These are phyloP conservation scores for Botryosphaeria dothidea DNA, from an alignment of 2,329 filamentous ascomycete genomes.

Conservation along the genomic window DNA sequence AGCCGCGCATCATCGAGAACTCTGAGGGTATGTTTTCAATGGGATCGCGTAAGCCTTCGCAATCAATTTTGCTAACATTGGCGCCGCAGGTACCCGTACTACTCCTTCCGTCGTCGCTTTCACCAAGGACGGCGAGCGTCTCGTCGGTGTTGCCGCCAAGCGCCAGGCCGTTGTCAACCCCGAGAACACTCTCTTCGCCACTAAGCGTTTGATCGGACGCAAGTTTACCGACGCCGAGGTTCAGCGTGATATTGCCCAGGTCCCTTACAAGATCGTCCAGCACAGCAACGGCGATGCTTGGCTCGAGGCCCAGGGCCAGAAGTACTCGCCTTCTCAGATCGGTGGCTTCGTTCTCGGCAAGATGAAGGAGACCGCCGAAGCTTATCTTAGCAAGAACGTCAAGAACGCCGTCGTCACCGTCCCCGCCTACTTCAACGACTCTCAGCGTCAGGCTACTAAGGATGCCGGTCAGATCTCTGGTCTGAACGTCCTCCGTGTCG, in stretches of 20 bases:
- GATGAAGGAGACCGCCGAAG: slow-evolving; percentile 99
- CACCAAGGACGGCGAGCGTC: slow-evolving; percentile 89
- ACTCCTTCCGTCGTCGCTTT: slow-evolving; percentile 96
- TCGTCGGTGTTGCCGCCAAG: slow-evolving; percentile 97
- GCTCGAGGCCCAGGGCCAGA: slow-evolving; percentile 90
- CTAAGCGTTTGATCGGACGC: slow-evolving; percentile 96
- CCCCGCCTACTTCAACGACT: slow-evolving; percentile 98
- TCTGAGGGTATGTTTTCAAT: slow-evolving; percentile 69
- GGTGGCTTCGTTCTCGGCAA: slow-evolving; percentile 95
- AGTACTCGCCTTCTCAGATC: slow-evolving; percentile 97
- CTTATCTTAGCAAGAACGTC: slow-evolving; percentile 83
- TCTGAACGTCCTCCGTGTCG: slow-evolving; percentile 93
- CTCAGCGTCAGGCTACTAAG: slow-evolving; percentile 96
- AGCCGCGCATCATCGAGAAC: slow-evolving; percentile 96
- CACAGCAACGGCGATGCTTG: slow-evolving; percentile 96
- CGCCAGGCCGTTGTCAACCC: slow-evolving; percentile 98
- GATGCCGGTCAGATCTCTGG: slow-evolving; percentile 95
- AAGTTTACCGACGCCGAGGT: slow-evolving; percentile 94
- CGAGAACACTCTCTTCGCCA: slow-evolving; percentile 97
- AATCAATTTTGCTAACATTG: slow-evolving; percentile 22
- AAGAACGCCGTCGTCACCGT: slow-evolving; percentile 98
- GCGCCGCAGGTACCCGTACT: slow-evolving; percentile 71
- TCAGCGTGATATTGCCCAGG: slow-evolving; percentile 95
- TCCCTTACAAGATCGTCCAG: slow-evolving; percentile 98
- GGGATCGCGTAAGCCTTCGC: slow-evolving; percentile 2